Evolutionary conservation across 352 stramenopile species (phyloP).

Genomic region (Pythium coloratum): DNA sequence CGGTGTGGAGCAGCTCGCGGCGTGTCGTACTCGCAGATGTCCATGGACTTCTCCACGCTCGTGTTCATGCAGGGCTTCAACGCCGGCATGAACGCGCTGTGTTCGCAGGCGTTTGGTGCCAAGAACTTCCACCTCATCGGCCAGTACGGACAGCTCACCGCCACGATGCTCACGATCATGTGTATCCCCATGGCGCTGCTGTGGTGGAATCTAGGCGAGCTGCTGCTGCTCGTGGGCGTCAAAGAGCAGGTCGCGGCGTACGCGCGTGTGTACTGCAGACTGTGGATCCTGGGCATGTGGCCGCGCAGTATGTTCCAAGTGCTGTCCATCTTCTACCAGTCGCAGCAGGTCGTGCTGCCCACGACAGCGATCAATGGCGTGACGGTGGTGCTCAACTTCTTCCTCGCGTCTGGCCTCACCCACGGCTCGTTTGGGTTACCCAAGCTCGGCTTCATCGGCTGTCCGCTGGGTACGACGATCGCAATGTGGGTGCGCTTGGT

Average conservation of each 20-base stretch:
- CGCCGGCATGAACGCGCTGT: constrained; percentile 77
- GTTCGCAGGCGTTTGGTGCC: constrained; percentile 82
- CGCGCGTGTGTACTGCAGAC: constrained; percentile 56
- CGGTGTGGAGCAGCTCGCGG: constrained; percentile 70
- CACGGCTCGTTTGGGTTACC: constrained; percentile 58
- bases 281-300: constrained; percentile 74
- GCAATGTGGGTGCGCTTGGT: constrained; percentile 54
- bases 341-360: constrained; percentile 78
- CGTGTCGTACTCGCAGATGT: constrained; percentile 78
- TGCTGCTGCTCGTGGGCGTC: constrained; percentile 50
- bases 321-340: constrained; percentile 77
- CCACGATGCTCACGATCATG: constrained; percentile 54
- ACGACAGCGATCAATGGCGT: constrained; percentile 60
- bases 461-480: constrained; percentile 63
- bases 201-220: constrained; percentile 72
- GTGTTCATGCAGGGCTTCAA: constrained; percentile 85
- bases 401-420: neutral
- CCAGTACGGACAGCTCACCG: constrained; percentile 63
- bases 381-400: constrained; percentile 52
- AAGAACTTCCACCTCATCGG: constrained; percentile 78
- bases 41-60: constrained; percentile 73
- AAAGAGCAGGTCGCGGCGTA: constrained; percentile 42
- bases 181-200: constrained; percentile 68
- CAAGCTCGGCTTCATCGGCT: constrained; percentile 20
- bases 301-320: constrained; percentile 81